Percentiles rank a stretch among this genome's conserved stretches.
These are phyloP conservation scores for Pseudogymnoascus sp. DNA, from an alignment of 2,329 filamentous ascomycete genomes.

Conservation along the genomic window DNA sequence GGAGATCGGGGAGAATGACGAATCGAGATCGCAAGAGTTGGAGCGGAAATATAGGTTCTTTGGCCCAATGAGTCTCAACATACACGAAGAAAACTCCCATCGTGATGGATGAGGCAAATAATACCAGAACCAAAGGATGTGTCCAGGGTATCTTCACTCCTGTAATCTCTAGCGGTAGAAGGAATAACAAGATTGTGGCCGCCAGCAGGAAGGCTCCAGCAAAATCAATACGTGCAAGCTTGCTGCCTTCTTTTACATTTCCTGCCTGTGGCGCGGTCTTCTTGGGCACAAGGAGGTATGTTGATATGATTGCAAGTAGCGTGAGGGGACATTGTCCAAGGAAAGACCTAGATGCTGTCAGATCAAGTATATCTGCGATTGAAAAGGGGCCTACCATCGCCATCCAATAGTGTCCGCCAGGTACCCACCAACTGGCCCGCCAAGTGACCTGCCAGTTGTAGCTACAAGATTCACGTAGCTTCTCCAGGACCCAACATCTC, in stretches of 20 bases:
- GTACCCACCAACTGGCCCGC: slow-evolving; percentile 49
- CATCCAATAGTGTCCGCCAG: slow-evolving; percentile 57
- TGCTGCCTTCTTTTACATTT: slow-evolving; percentile 12
- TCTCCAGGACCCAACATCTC: slow-evolving; percentile 47
- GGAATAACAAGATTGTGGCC: slow-evolving; percentile 35
- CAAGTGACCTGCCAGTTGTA: slow-evolving; percentile 44
- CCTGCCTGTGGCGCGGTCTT: slow-evolving; percentile 13
- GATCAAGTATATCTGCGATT: not conserved
- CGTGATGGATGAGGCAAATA: slow-evolving; percentile 28
- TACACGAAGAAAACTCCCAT: slow-evolving; percentile 20
- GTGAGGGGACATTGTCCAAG: not conserved
- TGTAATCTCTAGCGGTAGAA: slow-evolving; percentile 42
- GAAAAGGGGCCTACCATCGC: slow-evolving; percentile 42
- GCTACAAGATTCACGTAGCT: slow-evolving; percentile 47
- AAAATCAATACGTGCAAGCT: slow-evolving; percentile 51
- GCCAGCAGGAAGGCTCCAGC: slow-evolving; percentile 43
- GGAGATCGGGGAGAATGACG: slow-evolving; percentile 46
- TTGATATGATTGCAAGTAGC: slow-evolving; percentile 15
- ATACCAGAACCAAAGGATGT: slow-evolving; percentile 27
- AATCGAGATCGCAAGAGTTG: slow-evolving; percentile 44
- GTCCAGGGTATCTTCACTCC: slow-evolving; percentile 37
- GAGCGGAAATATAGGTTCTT: slow-evolving; percentile 54
- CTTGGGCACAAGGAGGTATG: not conserved
- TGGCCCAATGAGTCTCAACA: slow-evolving; percentile 37
- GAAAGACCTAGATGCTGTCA: not conserved